Evolutionary conservation across 441 rosid genomes (phyloP), one percentile per base, ranked within the genome.

Genomic region (Eruca vesicaria): DNA sequence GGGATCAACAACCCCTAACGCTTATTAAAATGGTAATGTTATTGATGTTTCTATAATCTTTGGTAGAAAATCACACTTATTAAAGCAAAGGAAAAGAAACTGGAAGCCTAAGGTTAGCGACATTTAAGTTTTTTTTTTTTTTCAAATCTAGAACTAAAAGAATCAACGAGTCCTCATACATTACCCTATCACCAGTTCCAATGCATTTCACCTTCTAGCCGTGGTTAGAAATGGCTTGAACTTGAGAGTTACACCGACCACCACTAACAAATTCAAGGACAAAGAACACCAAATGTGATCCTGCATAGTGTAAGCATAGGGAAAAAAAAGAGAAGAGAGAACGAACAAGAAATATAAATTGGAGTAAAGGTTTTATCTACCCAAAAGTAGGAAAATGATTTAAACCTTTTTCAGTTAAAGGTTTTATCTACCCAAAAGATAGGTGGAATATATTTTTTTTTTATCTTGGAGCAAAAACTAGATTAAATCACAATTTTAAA

Each of bases 211-310:
- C 5, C 78, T 61, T 41, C 74, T 31, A 26, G 56, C 20, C 19
- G 71, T 62, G 1, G 45, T 59, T 50, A 90, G 86, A 75, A 90
- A 90, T 14, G 94, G 94, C 68, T 81, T 82, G 83, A 87, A 87
- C 50, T 94, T 88, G 73, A 85, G 76, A 31, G 84, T 67, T 70
- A 90, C 64, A 19, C 93, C 96, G 5, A 88, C 72, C 52, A 82
- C 84, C 36, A 86, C 88, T 4, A 89, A 28, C 74, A 76, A 28
- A 70, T 89, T 87, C 52, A 87, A n/a, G 75, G 72, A 86, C 50
- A 79, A 90, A 84, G 86, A 90, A 90, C 32, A 89, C 87, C 84
- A 86, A 73, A 16, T 89, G 84, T 58, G 82, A 76, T 45, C 94
- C 93, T 90, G 83, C 88, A 82, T 23, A 16, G 11, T 38, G 8